phyloP scores from a whole-genome alignment of 108 stramenopile genomes.

The Cyclostephanos tholiformis region DNA sequence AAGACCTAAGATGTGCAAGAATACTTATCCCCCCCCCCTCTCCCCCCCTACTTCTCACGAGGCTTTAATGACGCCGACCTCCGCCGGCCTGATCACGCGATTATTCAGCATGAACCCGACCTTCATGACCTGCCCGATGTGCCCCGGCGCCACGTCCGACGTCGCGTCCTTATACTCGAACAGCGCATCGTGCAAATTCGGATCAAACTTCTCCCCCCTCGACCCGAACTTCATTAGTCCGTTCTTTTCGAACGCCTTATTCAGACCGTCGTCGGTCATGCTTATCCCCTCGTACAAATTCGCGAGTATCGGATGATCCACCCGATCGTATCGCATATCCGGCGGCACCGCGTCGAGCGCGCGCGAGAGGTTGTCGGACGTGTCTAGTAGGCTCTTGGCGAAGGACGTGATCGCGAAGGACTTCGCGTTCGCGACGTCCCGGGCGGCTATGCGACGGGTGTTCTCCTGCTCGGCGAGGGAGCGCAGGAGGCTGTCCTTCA shows the following conservation, averaged over 20 bases:
- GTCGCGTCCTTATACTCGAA: slow-evolving; percentile 87
- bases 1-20: neutral
- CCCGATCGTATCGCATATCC: slow-evolving; percentile 51
- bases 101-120: slow-evolving; percentile 91
- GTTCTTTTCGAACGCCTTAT: slow-evolving; percentile 86
- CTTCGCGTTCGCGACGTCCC: slow-evolving; percentile 86
- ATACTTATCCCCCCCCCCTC: neutral
- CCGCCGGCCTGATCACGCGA: slow-evolving; percentile 94
- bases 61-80: slow-evolving; percentile 93
- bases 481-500: slow-evolving; percentile 84
- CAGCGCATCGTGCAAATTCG: slow-evolving; percentile 93
- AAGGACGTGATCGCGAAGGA: slow-evolving; percentile 88
- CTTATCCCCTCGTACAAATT: slow-evolving; percentile 86
- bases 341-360: slow-evolving; percentile 81
- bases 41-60: slow-evolving; percentile 8
- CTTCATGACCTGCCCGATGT: slow-evolving; percentile 95
- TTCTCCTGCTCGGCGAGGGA: slow-evolving; percentile 97
- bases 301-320: slow-evolving; percentile 55
- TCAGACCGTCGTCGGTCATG: slow-evolving; percentile 89
- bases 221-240: slow-evolving; percentile 86
- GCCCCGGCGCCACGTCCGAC: slow-evolving; percentile 58
- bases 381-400: slow-evolving; percentile 88
- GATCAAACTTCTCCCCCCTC: slow-evolving; percentile 93
- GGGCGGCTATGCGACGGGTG: slow-evolving; percentile 88
- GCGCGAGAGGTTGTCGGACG: slow-evolving; percentile 90